These are phyloP conservation scores for Cyberlindnera bimundalis DNA, from an alignment of 805 yeast genomes.

Conservation along the genomic window DNA sequence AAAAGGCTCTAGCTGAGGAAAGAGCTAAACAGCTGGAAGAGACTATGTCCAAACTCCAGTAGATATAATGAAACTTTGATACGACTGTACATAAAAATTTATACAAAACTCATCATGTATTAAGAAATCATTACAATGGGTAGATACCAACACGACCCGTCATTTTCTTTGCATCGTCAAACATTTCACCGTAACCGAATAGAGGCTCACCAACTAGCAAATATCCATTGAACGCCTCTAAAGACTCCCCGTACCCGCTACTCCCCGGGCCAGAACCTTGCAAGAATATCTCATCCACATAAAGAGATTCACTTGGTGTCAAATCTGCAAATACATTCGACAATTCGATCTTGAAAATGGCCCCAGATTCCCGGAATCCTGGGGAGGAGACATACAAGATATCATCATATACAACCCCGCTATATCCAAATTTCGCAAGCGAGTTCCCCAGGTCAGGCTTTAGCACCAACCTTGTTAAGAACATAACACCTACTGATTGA, in stretches of 20 bases:
- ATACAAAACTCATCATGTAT: constrained; percentile 1
- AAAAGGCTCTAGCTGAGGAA: constrained; percentile 19
- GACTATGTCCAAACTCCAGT: constrained; percentile 3
- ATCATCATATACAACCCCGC: constrained; percentile 11
- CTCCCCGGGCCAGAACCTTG: constrained; percentile 27
- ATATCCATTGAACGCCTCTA: constrained; percentile 29
- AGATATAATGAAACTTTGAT: no score
- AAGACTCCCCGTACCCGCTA: constrained; percentile 42
- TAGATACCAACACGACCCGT: constrained; percentile 33
- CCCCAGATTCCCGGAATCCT: constrained; percentile 43
- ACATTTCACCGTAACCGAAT: constrained; percentile 32
- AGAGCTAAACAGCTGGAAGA: constrained; percentile 17
- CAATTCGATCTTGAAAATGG: constrained; percentile 41
- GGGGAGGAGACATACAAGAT: constrained; percentile 40
- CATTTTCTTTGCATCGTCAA: constrained; percentile 25
- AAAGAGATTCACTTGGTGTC: neutral
- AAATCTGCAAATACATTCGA: constrained; percentile 10
- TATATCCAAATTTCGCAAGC: constrained; percentile 18
- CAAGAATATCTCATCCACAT: constrained; percentile 16
- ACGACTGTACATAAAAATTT: neutral
- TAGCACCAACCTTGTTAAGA: constrained; percentile 6
- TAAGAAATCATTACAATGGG: constrained; percentile 1
- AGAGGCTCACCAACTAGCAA: constrained; percentile 39
- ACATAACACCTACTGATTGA: neutral
- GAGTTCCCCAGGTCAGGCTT: neutral